Evolutionary conservation across 441 rosid species (phyloP).

Genomic region (Cnidoscolus chayamansa): DNA sequence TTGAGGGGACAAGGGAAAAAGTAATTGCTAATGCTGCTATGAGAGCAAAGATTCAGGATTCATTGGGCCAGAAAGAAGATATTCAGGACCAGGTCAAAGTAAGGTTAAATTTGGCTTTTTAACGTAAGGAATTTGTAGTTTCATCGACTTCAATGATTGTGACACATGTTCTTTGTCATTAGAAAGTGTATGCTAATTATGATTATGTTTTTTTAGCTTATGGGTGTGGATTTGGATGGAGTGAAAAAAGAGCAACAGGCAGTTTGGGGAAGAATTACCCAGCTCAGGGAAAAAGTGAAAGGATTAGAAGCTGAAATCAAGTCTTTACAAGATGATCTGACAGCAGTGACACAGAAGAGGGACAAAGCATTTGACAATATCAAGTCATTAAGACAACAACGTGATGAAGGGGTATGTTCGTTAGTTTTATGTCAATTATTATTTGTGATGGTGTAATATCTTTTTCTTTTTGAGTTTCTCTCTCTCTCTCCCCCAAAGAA

Average conservation of each 20-base stretch:
- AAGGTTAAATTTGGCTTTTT: slow-evolving; percentile 28
- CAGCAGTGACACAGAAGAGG: slow-evolving; percentile 41
- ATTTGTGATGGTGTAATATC: neutral
- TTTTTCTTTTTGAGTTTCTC: neutral
- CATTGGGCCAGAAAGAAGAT: slow-evolving; percentile 81
- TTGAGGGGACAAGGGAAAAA: slow-evolving; percentile 87
- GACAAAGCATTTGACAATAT: slow-evolving; percentile 47
- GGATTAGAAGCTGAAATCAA: slow-evolving; percentile 42
- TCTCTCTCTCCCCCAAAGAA: neutral
- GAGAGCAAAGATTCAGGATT: slow-evolving; percentile 82
- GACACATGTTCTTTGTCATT: neutral
- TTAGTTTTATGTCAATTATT: slow-evolving; percentile 1
- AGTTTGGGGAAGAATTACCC: slow-evolving; percentile 40
- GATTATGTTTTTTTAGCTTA: slow-evolving; percentile 44
- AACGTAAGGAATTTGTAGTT: slow-evolving; percentile 4
- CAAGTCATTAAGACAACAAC: slow-evolving; percentile 47
- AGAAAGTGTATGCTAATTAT: neutral
- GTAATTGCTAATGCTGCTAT: slow-evolving; percentile 79
- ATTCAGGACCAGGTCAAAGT: slow-evolving; percentile 96
- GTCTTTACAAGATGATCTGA: slow-evolving; percentile 46
- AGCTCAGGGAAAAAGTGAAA: slow-evolving; percentile 39
- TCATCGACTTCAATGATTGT: slow-evolving; percentile 1
- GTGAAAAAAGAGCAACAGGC: slow-evolving; percentile 65
- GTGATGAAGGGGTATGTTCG: slow-evolving; percentile 50
- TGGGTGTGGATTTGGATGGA: slow-evolving; percentile 66